Evolutionary conservation across 371 early-diverging fungal species (phyloP), one percentile per base, ranked within the genome.

Genomic region (Furculomyces boomerangus): DNA sequence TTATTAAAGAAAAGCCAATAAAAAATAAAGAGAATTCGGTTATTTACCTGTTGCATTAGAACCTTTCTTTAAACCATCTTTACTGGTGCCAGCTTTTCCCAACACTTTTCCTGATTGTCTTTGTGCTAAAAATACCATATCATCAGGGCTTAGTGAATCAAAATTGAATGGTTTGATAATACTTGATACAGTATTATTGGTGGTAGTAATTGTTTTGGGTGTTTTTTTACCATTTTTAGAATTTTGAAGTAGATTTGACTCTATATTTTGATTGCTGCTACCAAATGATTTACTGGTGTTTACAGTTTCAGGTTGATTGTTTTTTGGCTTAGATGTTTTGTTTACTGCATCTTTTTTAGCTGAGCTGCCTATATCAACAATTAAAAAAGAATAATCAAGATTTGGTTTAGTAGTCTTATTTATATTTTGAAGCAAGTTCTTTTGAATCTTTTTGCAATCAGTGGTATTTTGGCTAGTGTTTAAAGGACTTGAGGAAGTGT

Each of bases 91-190:
- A 14, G 31, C 40, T 1, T 41, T 54, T 13, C 24, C 27, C n/a
- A 25, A n/a, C 20, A 45, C 53, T 18, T 55, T 47, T 3, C 18
- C 60, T 24, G 71, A 71, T 26, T 73, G 65, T 47, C 68, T 68
- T 56, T 81, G 81, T 3, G 80, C 75, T 13, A 77, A 60, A 10
- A 80, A 64, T 2, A 85, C 86, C 30, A 75, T 56, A 69, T 90
- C 89, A 66, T 89, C 89, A 18, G 90, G 90, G 55, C 89, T 88
- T 14, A 87, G 86, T 31, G 71, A 60, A 57, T 82, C 74, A 66
- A 91, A 89, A 8, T 60, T 46, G 66, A 88, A 89, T 2, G 71
- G 56, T 41, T 58, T 54, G 3, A 61, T 57, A 39, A 53, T 70
- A 31, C 59, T 22, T 14, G 24, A 16, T 8, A 3, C 24, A 3